A percentile compares a stretch with the other conserved stretches of the same genome.
These are phyloP conservation scores for Microdochium paspali DNA, from an alignment of 2,329 filamentous ascomycete genomes.

Conservation along the genomic window DNA sequence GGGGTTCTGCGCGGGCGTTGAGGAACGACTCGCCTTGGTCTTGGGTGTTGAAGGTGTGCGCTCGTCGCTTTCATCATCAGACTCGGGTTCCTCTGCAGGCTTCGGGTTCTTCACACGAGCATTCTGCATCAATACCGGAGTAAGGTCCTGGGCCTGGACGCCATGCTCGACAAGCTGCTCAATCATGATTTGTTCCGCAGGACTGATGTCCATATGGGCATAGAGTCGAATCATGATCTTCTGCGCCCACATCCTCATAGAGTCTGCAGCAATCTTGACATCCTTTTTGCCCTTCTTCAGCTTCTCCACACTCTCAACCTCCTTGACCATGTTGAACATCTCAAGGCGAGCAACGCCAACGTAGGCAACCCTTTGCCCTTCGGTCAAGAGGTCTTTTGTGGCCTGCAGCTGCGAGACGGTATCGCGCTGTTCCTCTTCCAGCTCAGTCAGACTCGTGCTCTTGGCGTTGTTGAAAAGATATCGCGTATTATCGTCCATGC, in stretches of 20 bases:
- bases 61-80: not conserved
- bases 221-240: conserved; percentile 97
- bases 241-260: conserved; percentile 91
- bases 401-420: conserved; percentile 85
- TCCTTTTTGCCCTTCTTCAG: conserved; percentile 65
- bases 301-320: conserved; percentile 49
- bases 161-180: conserved; percentile 92
- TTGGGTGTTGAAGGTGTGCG: conserved; percentile 12
- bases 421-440: conserved; percentile 78
- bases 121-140: conserved; percentile 82
- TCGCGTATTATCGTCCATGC: conserved; percentile 93
- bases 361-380: conserved; percentile 92
- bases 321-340: conserved; percentile 67
- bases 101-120: conserved; percentile 80
- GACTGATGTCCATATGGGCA: conserved; percentile 90
- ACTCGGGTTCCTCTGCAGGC: not conserved
- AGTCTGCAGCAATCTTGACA: conserved; percentile 60
- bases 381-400: conserved; percentile 89
- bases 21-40: conserved; percentile 14
- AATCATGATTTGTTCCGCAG: conserved; percentile 94
- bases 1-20: conserved; percentile 14
- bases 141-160: conserved; percentile 74
- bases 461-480: conserved; percentile 80
- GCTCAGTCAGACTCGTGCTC: conserved; percentile 49
- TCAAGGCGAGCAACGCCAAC: conserved; percentile 81